These are phyloP conservation scores for Allomyces javanicus DNA, from an alignment of 192 early-diverging fungal species.

Conservation along the genomic window DNA sequence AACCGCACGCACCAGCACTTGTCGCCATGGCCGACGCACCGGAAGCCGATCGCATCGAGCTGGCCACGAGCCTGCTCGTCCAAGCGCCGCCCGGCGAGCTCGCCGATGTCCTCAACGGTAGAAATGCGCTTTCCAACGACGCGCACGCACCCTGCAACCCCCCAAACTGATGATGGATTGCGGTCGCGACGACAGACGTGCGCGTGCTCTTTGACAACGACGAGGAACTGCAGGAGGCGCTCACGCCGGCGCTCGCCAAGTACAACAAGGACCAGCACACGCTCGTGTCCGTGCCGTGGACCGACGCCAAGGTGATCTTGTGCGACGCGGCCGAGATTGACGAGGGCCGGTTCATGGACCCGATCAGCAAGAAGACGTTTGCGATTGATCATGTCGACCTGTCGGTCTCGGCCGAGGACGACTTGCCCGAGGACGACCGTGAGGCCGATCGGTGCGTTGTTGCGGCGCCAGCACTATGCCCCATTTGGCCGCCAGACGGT, in stretches of 20 bases:
- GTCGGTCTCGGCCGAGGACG: slow-evolving; percentile 14
- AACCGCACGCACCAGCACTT: no score
- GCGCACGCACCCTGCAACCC: not conserved
- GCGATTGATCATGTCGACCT: slow-evolving; percentile 61
- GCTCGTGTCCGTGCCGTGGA: slow-evolving; percentile 44
- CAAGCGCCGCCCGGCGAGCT: slow-evolving; percentile 31
- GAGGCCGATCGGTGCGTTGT: slow-evolving; percentile 16
- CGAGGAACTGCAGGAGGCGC: slow-evolving; percentile 42
- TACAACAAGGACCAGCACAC: slow-evolving; percentile 72
- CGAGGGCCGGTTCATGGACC: slow-evolving; percentile 48
- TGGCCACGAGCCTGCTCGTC: not conserved
- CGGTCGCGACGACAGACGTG: slow-evolving; percentile 41
- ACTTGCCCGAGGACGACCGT: slow-evolving; percentile 10
- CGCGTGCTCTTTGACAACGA: slow-evolving; percentile 66
- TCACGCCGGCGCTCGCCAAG: slow-evolving; percentile 46
- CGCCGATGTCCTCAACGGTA: slow-evolving; percentile 91
- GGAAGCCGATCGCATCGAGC: not conserved
- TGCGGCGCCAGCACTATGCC: not conserved
- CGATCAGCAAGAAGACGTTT: slow-evolving; percentile 46
- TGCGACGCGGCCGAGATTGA: slow-evolving; percentile 52
- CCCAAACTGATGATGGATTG: slow-evolving; percentile 1
- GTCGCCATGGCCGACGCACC: not conserved
- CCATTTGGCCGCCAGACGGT: not conserved
- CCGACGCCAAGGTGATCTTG: slow-evolving; percentile 45
- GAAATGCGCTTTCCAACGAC: slow-evolving; percentile 1